Base-by-base conservation (phyloP, 1,284 basidiomycete genomes). In the Cryptococcus wingfieldii region DNA sequence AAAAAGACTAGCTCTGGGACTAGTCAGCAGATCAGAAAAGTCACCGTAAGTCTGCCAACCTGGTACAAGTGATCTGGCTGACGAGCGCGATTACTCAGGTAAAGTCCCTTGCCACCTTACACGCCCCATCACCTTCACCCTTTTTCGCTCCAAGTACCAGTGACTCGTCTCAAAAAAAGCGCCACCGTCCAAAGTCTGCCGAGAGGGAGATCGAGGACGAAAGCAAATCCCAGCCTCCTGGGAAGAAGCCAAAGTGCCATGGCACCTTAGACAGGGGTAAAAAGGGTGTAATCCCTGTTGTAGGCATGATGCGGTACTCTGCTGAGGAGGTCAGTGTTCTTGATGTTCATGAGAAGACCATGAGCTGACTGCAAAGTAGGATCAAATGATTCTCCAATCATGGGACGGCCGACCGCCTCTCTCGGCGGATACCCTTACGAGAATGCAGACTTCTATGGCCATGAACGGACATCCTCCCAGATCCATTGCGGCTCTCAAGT, bases 381-480 rank as follows among this genome's bases (percentile, higher is more conserved):
- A 47, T 13, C 16, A 37, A 5, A 47, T 47, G 19, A 47, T 47
- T 31, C 46, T 47, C 6, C 13, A n/a, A n/a, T 12, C 4, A 16
- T 47, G 46, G 46, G 46, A 47, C 46, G 46, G 46, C 4, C 31
- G 46, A 28, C 46, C 25, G 16, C 46, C 46, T 27, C 46, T 47
- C 31, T 18, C 46, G 16, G 4, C 8, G 10, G 12, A 47, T 13
- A 47, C 31, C 12, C 25, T 47, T 18, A n/a, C 25, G 27, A 47
- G 13, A 27, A 28, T 27, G 16, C 18, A 31, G 16, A 16, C 19
- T 5, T 18, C 19, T 27, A n/a, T 47, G 23, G 46, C 27, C 46
- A 28, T 10, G 14, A 31, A n/a, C 7, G 46, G 46, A 16, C 27
- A 28, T 28, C 9, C 31, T 10, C 19, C 25, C n/a, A 18, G 46